phyloP scores from a whole-genome alignment of 345 rosid genomes.

The Microcos paniculata region DNA sequence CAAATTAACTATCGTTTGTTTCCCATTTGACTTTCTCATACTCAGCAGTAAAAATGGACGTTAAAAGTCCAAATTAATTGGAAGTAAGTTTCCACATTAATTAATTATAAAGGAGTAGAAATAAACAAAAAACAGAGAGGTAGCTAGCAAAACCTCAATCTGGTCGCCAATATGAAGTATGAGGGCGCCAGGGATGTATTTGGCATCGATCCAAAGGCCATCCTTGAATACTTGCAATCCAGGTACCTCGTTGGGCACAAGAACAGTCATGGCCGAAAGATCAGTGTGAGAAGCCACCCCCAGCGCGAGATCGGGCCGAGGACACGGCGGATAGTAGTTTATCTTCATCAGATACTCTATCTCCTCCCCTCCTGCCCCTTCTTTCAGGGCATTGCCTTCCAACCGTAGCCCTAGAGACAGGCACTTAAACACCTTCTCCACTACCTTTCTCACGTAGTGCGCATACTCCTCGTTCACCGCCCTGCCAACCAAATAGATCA shows the following conservation, averaged over 20 bases:
- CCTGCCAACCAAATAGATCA: slow-evolving; percentile 31
- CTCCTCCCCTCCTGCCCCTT: slow-evolving; percentile 62
- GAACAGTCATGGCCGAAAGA: slow-evolving; percentile 65
- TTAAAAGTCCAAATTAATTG: no score
- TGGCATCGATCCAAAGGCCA: slow-evolving; percentile 64
- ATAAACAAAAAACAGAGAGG: neutral
- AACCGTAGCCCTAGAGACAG: slow-evolving; percentile 70
- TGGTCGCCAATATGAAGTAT: slow-evolving; percentile 87
- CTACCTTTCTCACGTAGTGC: slow-evolving; percentile 39
- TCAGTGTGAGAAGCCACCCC: slow-evolving; percentile 89
- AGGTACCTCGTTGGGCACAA: slow-evolving; percentile 80
- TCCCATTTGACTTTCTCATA: neutral
- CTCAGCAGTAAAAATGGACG: no score
- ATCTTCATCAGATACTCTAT: slow-evolving; percentile 72
- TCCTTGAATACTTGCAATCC: slow-evolving; percentile 83
- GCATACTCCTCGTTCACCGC: slow-evolving; percentile 80
- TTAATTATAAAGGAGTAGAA: neutral
- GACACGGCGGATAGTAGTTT: slow-evolving; percentile 87
- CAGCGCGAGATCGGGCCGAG: slow-evolving; percentile 76
- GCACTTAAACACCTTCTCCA: slow-evolving; percentile 41
- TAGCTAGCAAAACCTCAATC: slow-evolving; percentile 44
- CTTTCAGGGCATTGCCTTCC: slow-evolving; percentile 41
- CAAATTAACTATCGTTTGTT: neutral
- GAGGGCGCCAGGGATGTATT: slow-evolving; percentile 71
- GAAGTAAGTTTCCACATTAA: neutral